Percentiles rank a stretch among this genome's conserved stretches.
phyloP scores from a whole-genome alignment of 805 yeast genomes.

The Zygotorulaspora sp. region DNA sequence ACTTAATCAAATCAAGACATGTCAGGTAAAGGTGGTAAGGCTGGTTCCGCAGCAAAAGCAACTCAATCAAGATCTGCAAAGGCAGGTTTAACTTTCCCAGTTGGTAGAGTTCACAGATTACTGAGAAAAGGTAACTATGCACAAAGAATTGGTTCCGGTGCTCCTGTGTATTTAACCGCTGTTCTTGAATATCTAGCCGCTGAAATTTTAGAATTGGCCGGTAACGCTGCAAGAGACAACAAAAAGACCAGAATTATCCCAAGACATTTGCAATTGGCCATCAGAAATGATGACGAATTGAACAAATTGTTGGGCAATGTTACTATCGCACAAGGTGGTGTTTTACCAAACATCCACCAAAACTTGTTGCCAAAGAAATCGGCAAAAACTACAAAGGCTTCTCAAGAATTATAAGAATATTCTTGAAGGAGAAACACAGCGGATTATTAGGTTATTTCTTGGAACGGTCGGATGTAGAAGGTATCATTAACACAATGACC shows the following conservation, averaged over 20 bases:
- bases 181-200: slow-evolving; percentile 93
- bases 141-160: slow-evolving; percentile 96
- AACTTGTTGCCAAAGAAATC: slow-evolving; percentile 76
- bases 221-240: slow-evolving; percentile 97
- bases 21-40: slow-evolving; percentile 77
- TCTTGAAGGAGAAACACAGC: neutral
- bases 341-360: slow-evolving; percentile 90
- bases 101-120: slow-evolving; percentile 94
- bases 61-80: slow-evolving; percentile 94
- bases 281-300: slow-evolving; percentile 95
- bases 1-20: slow-evolving; percentile 32
- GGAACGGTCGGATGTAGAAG: slow-evolving; percentile 1
- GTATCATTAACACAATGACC: slow-evolving; percentile 1
- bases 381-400: slow-evolving; percentile 50
- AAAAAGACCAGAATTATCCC: slow-evolving; percentile 97
- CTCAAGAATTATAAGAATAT: slow-evolving; percentile 49
- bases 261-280: slow-evolving; percentile 94
- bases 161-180: slow-evolving; percentile 93
- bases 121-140: slow-evolving; percentile 94
- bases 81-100: slow-evolving; percentile 98
- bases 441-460: slow-evolving; percentile 1
- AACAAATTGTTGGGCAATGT: slow-evolving; percentile 86
- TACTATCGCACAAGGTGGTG: slow-evolving; percentile 97
- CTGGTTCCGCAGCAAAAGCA: slow-evolving; percentile 86
- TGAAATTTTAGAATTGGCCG: slow-evolving; percentile 92